phyloP scores from a whole-genome alignment of 768 basidiomycete genomes.

The Mycena metata region DNA sequence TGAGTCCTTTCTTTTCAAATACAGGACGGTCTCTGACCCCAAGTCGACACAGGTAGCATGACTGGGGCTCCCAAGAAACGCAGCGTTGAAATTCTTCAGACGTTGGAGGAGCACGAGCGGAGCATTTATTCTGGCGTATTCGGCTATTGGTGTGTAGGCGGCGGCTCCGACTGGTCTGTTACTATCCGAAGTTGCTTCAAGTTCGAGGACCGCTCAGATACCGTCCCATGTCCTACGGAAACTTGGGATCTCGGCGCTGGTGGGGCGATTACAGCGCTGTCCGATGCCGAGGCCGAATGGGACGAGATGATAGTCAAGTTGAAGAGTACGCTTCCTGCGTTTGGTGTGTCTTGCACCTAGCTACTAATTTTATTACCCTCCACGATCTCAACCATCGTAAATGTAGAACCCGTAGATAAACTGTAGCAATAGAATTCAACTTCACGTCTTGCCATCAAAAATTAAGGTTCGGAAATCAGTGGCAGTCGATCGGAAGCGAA shows the following conservation, averaged over 20 bases:
- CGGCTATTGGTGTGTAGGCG: slow-evolving; percentile 92
- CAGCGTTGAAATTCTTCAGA: slow-evolving; percentile 89
- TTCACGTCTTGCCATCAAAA: slow-evolving; percentile 5
- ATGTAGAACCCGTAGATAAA: slow-evolving; percentile 27
- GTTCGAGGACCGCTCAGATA: slow-evolving; percentile 57
- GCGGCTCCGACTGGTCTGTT: slow-evolving; percentile 93
- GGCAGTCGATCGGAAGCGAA: background rate
- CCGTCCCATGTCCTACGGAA: slow-evolving; percentile 50
- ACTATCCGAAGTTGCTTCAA: slow-evolving; percentile 95
- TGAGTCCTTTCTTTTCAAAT: slow-evolving; percentile 45
- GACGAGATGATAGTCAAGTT: slow-evolving; percentile 95
- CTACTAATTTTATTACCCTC: slow-evolving; percentile 19
- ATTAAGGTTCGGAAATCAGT: background rate
- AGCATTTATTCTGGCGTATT: slow-evolving; percentile 93
- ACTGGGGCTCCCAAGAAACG: slow-evolving; percentile 97
- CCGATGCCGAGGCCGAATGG: slow-evolving; percentile 89
- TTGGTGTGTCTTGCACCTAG: slow-evolving; percentile 44
- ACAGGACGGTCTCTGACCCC: slow-evolving; percentile 5
- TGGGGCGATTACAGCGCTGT: slow-evolving; percentile 96
- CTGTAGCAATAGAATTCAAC: slow-evolving; percentile 40
- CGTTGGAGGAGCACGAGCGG: slow-evolving; percentile 79
- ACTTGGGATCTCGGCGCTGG: slow-evolving; percentile 90
- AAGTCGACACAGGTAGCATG: slow-evolving; percentile 81
- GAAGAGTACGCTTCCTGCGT: slow-evolving; percentile 78
- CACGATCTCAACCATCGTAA: slow-evolving; percentile 37